Percentiles rank a stretch among this genome's conserved stretches.
phyloP scores from a whole-genome alignment of 805 yeast species.

The Yarrowia bubula region DNA sequence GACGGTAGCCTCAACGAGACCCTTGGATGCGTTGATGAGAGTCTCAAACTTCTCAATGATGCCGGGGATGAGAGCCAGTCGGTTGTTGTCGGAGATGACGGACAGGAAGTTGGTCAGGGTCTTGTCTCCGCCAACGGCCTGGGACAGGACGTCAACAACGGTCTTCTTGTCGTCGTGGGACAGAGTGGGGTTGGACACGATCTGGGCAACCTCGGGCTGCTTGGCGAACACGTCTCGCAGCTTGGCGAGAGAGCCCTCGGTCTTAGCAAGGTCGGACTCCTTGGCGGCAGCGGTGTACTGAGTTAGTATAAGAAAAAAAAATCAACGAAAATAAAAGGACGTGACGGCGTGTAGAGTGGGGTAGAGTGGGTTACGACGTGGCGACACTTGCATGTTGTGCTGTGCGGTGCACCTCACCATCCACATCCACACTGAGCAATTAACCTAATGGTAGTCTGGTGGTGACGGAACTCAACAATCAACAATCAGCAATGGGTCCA shows the following conservation, averaged over 20 bases:
- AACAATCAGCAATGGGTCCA: too few relatives aligned
- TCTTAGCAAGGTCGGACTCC: constrained; percentile 69
- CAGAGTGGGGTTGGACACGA: constrained; percentile 80
- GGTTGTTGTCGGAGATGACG: constrained; percentile 92
- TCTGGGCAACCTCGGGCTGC: constrained; percentile 62
- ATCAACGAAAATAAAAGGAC: not conserved
- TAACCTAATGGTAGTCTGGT: not conserved
- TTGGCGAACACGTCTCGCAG: constrained; percentile 54
- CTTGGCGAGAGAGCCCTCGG: constrained; percentile 61
- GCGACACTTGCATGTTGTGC: too few relatives aligned
- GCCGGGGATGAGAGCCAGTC: constrained; percentile 66
- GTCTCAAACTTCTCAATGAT: constrained; percentile 69
- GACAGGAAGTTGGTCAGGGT: constrained; percentile 74
- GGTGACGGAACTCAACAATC: not conserved
- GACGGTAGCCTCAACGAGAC: constrained; percentile 88
- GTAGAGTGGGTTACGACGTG: not conserved
- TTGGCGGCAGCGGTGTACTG: constrained; percentile 81
- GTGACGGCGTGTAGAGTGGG: not conserved
- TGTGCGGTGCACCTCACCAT: not conserved
- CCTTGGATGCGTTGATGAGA: constrained; percentile 85
- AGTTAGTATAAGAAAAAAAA: not conserved
- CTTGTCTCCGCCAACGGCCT: constrained; percentile 55
- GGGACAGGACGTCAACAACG: constrained; percentile 60
- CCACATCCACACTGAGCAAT: not conserved
- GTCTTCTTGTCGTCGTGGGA: constrained; percentile 68